A percentile compares a stretch with the other conserved stretches of the same genome.
These are phyloP conservation scores for Coemansia sp. DNA, from an alignment of 192 early-diverging fungal genomes.

Conservation along the genomic window DNA sequence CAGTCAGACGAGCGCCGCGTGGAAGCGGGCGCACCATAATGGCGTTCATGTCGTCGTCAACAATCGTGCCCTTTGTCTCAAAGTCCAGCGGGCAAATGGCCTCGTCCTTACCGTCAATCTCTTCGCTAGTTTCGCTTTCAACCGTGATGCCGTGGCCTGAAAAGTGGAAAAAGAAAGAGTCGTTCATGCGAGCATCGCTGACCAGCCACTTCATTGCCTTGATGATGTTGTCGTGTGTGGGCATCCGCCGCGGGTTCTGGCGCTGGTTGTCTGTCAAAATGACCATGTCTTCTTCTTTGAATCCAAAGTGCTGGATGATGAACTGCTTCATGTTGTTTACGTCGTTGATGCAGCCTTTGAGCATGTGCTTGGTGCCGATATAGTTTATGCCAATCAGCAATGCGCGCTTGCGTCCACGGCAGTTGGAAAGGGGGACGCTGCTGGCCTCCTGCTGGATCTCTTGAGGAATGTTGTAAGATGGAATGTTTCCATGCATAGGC, in stretches of 20 bases:
- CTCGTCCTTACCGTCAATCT: conserved; percentile 77
- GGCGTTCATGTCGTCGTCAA: conserved; percentile 74
- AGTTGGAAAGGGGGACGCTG: conserved; percentile 50
- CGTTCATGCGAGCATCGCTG: conserved; percentile 67
- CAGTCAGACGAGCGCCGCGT: conserved; percentile 70
- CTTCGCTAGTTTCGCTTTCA: conserved; percentile 63
- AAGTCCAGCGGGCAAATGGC: conserved; percentile 72
- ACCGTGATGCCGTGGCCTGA: conserved; percentile 74
- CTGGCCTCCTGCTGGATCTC: conserved; percentile 51
- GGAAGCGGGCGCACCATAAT: conserved; percentile 73
- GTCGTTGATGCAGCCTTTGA: conserved; percentile 81
- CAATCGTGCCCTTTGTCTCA: conserved; percentile 60
- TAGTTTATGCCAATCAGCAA: conserved; percentile 95
- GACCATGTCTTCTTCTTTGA: conserved; percentile 67
- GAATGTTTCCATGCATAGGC: conserved; percentile 41
- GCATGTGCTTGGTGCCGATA: conserved; percentile 58
- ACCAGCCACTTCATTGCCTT: conserved; percentile 78
- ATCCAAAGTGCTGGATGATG: conserved; percentile 62
- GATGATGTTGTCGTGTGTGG: conserved; percentile 73
- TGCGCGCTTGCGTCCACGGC: conserved; percentile 69
- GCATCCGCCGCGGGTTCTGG: conserved; percentile 60
- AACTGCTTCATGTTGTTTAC: conserved; percentile 76
- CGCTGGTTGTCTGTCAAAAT: conserved; percentile 75
- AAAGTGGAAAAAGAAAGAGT: conserved; percentile 83
- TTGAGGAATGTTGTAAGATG: conserved; percentile 46